Conservation (phyloP, 2,329 filamentous ascomycete genomes). For the Epichloe sibirici region DNA sequence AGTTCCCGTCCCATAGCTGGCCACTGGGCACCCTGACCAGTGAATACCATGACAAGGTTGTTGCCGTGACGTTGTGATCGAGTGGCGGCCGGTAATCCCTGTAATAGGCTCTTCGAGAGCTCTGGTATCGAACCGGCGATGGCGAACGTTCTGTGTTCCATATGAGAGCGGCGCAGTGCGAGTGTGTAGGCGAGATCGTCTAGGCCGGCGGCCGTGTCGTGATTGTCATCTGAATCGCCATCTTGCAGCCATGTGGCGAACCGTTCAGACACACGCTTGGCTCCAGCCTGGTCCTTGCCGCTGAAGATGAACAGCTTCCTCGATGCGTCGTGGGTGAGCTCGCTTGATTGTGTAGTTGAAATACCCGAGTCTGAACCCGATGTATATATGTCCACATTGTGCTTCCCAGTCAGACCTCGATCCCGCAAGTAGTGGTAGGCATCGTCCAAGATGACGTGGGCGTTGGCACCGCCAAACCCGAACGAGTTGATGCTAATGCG, state of each 20-base stretch:
- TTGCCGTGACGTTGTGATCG: no score
- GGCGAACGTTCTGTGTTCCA: no score
- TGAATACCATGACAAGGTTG: conserved; percentile 11
- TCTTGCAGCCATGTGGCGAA: not conserved
- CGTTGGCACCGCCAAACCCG: conserved; percentile 26
- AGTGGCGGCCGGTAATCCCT: no score
- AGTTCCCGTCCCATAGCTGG: conserved; percentile 6
- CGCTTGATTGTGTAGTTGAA: not conserved
- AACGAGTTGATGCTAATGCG: conserved; percentile 23
- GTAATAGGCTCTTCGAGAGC: no score
- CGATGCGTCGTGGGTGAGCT: not conserved
- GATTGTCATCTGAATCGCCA: not conserved
- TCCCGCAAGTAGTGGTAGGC: not conserved
- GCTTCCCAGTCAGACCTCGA: not conserved
- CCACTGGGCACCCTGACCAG: conserved; percentile 22
- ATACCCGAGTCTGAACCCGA: no score
- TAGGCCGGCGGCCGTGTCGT: not conserved
- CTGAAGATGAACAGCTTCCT: not conserved
- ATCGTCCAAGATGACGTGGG: conserved; percentile 18
- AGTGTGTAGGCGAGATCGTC: not conserved
- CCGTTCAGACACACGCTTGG: not conserved
- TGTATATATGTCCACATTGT: no score
- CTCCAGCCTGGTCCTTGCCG: not conserved
- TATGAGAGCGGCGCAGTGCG: not conserved
- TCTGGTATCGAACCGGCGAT: no score